phyloP scores from a whole-genome alignment of 2,329 filamentous ascomycete species.

The Colletotrichum coccodes region DNA sequence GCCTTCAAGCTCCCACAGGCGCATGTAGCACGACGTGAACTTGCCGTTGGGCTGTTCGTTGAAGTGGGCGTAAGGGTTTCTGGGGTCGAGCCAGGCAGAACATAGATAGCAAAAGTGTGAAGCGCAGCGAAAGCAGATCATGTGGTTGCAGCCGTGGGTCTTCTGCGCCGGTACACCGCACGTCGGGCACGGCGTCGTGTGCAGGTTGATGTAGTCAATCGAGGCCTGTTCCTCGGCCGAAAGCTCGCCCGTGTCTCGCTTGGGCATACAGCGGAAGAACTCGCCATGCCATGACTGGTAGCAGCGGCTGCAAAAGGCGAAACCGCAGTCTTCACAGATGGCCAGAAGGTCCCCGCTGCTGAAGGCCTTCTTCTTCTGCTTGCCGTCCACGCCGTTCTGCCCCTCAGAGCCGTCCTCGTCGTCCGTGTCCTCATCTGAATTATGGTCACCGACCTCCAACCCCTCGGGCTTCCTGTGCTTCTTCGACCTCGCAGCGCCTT shows the following conservation, averaged over 20 bases:
- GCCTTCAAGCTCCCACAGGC: conserved; percentile 88
- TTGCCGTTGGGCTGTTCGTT: conserved; percentile 68
- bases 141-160: conserved; percentile 94
- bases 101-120: conserved; percentile 98
- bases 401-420: conserved; percentile 45
- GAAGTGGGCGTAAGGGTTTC: conserved; percentile 90
- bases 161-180: conserved; percentile 89
- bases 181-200: conserved; percentile 90
- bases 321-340: conserved; percentile 88
- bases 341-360: conserved; percentile 73
- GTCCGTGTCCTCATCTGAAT: conserved; percentile 60
- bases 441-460: conserved; percentile 66
- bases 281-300: conserved; percentile 92
- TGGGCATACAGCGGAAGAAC: conserved; percentile 75
- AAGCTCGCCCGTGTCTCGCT: conserved; percentile 74
- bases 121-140: conserved; percentile 90
- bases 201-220: conserved; percentile 81
- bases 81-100: conserved; percentile 82
- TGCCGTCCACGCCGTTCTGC: conserved; percentile 29
- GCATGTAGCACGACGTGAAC: conserved; percentile 78
- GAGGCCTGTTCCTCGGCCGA: conserved; percentile 88
- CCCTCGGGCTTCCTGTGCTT: conserved; percentile 78
- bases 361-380: conserved; percentile 41
- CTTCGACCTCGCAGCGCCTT: conserved; percentile 84
- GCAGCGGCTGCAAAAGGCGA: conserved; percentile 84